Base-by-base conservation (phyloP, 148 eudicot species). In the Polygonum aviculare region DNA sequence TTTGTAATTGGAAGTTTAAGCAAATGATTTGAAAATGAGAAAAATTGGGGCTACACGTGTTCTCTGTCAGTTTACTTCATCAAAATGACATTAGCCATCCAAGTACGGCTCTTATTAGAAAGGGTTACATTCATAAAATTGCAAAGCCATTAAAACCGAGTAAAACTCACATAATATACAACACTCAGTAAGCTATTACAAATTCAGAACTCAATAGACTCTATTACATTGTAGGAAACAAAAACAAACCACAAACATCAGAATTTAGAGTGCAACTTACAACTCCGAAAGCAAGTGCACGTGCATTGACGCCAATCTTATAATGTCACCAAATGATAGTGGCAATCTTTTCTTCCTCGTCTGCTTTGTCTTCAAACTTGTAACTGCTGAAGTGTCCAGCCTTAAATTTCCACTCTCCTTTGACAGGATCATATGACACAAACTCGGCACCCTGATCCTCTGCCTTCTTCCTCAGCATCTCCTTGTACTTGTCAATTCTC, bases 361-460 rank as follows among this genome's bases (percentile, higher is more conserved):
- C 19, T 67, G 40, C 44, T 1, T 15, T 21, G 44, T 67, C 72
- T 36, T 67, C 44, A 38, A 67, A 45, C 72, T 67, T 67, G 38
- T 67, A 67, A 14, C 72, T 67, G 72, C 72, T 67, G 19, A 93
- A 93, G 81, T 96, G 99, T 67, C 62, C 76, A 38, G 93, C 99
- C 81, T 86, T 85, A 82, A 96, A 93, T 76, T 85, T 91, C 99
- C 99, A 96, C 79, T 96, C 98, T 49, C 97, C 99, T 79, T 87
- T 86, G 26, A 82, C 82, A 0, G 99, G 88, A 51, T 96, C 94
- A 78, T 89, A 96, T 0, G 94, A 96, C 73, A 96, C 79, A 83
- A 88, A 96, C 78, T 93, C 93, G 15, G 98, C 98, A 69, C 93
- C 97, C 81, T 93, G 99, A 47, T 96, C 98, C 81, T 87, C 90